Evolutionary conservation across 345 rosid genomes (phyloP).

Genomic region (Pugionium dolabratum): DNA sequence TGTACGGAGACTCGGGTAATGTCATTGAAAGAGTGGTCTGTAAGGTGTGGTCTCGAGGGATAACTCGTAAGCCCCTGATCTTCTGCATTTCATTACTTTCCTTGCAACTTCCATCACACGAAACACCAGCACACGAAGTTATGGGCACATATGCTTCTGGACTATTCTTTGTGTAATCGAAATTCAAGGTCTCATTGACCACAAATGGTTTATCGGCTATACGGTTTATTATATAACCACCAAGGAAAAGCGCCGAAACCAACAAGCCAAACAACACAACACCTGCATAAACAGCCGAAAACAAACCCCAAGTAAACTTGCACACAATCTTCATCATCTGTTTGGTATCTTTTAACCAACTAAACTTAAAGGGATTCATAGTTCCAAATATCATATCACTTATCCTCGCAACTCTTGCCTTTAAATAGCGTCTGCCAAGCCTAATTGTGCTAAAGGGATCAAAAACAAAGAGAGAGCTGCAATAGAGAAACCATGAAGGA

Average conservation of each 20-base stretch:
- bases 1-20: constrained; percentile 81
- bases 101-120: constrained; percentile 50
- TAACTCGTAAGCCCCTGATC: constrained; percentile 24
- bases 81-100: constrained; percentile 45
- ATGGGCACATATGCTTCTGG: constrained; percentile 72
- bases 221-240: constrained; percentile 59
- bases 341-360: constrained; percentile 54
- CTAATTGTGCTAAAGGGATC: constrained; percentile 62
- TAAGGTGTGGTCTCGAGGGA: constrained; percentile 37
- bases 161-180: constrained; percentile 48
- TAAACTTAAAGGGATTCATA: constrained; percentile 40
- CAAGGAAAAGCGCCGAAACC: constrained; percentile 49
- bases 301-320: constrained; percentile 64
- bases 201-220: constrained; percentile 63
- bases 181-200: constrained; percentile 58
- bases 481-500: constrained; percentile 50
- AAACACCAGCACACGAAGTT: constrained; percentile 51
- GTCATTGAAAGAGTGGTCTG: constrained; percentile 38
- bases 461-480: constrained; percentile 44
- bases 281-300: constrained; percentile 71
- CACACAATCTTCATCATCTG: constrained; percentile 43
- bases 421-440: constrained; percentile 42
- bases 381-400: constrained; percentile 37
- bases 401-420: constrained; percentile 31
- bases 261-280: constrained; percentile 58